Evolutionary conservation across 257 asterid species (phyloP), one percentile per base, ranked within the genome.

Genomic region (Catharanthus roseus): DNA sequence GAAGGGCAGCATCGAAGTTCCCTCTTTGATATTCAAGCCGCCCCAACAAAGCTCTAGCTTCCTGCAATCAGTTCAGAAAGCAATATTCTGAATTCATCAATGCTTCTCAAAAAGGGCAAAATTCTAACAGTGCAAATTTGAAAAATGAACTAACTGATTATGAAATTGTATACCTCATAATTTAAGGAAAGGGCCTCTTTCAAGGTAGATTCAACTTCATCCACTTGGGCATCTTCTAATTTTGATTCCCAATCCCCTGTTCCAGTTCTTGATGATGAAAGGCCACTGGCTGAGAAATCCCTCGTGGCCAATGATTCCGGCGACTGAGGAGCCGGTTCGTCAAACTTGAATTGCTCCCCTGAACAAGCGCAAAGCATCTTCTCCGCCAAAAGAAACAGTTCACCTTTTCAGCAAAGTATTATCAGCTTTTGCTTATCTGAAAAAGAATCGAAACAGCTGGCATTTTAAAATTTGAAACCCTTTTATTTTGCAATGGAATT

Each of bases 301-400:
- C 98, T 90, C 1, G 98, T 92, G 74, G 97, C 97, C 38, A 92
- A 76, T 28, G 98, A 92, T 77, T 90, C 97, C 10, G 98, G 97
- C 21, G 97, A 88, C 79, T 88, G 89, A 3, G 92, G 95, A 60
- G 73, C 85, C 38, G 85, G 75, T 72, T 90, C 98, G 42, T 92
- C 97, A 51, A 86, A 84, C 81, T 86, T 86, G 83, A 90, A 88
- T 67, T 87, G 93, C 85, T 92, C 97, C 3, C 98, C 97, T 70
- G 98, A 92, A 80, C 98, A 91, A 70, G 93, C 95, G 70, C 97
- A 91, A 90, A 91, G 67, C 97, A 91, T 91, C 12, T 81, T 79
- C 74, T 34, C 72, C 76, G 58, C 18, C 26, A 70, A 74, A 61
- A 69, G 63, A 71, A 64, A 51, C 75, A 56, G 76, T 9, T 70